Evolutionary conservation across 352 stramenopile species (phyloP).

Genomic region (Pythium biforme): DNA sequence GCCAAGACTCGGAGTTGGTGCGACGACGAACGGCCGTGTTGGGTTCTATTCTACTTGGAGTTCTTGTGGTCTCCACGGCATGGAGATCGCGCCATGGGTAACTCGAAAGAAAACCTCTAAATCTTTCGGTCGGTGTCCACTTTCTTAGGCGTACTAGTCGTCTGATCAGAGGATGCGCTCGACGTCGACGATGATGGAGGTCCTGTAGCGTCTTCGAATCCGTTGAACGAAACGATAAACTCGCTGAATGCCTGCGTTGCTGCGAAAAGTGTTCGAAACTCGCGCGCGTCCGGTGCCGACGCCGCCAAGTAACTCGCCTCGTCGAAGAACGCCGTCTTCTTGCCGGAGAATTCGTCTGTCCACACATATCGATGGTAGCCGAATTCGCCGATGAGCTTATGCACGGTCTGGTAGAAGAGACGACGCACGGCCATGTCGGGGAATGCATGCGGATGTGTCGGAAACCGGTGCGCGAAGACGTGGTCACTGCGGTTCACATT

Average conservation of each 20-base stretch:
- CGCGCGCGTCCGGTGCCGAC: slow-evolving; percentile 66
- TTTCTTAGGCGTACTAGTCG: slow-evolving; percentile 7
- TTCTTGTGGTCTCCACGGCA: slow-evolving; percentile 11
- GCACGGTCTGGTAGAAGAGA: slow-evolving; percentile 63
- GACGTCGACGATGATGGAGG: slow-evolving; percentile 9
- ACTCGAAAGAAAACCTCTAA: not conserved
- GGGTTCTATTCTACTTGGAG: slow-evolving; percentile 12
- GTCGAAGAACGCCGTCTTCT: slow-evolving; percentile 82
- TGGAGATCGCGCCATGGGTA: slow-evolving; percentile 17
- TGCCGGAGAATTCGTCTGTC: slow-evolving; percentile 82
- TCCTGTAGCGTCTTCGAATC: slow-evolving; percentile 60
- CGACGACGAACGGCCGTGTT: slow-evolving; percentile 15
- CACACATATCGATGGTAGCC: slow-evolving; percentile 83
- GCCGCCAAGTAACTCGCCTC: slow-evolving; percentile 82
- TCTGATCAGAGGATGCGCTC: slow-evolving; percentile 5
- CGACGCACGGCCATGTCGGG: slow-evolving; percentile 68
- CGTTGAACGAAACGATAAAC: slow-evolving; percentile 80
- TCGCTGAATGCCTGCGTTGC: slow-evolving; percentile 84
- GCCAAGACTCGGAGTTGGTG: not conserved
- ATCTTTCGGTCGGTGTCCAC: slow-evolving; percentile 8
- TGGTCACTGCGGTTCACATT: slow-evolving; percentile 37
- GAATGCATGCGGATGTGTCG: slow-evolving; percentile 54
- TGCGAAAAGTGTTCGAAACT: slow-evolving; percentile 85
- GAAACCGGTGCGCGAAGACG: slow-evolving; percentile 35
- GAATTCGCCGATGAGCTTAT: slow-evolving; percentile 78